Conservation (phyloP, 2,329 filamentous ascomycete genomes). For the Setomelanomma holmii region DNA sequence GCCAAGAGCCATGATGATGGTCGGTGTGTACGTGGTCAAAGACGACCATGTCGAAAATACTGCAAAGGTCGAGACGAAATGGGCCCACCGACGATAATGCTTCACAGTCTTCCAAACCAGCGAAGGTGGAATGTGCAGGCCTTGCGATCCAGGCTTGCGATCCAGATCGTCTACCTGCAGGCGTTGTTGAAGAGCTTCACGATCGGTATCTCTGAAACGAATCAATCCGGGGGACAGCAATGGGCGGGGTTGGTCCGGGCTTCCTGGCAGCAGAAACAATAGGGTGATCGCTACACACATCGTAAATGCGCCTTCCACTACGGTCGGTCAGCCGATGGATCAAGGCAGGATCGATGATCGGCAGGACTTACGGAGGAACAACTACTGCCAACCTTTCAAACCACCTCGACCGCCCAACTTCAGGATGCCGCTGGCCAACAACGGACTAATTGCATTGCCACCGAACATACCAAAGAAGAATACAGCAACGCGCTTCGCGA, state of each 20-base stretch:
- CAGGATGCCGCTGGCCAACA: slow-evolving; percentile 58
- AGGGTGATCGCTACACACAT: slow-evolving; percentile 51
- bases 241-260: slow-evolving; percentile 51
- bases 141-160: slow-evolving; percentile 43
- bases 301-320: slow-evolving; percentile 56
- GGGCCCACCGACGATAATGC: slow-evolving; percentile 56
- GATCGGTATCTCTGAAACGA: slow-evolving; percentile 46
- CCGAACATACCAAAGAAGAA: slow-evolving; percentile 64
- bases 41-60: slow-evolving; percentile 63
- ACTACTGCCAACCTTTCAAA: slow-evolving; percentile 60
- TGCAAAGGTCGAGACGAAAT: slow-evolving; percentile 57
- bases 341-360: too few relatives aligned
- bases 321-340: not conserved
- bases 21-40: slow-evolving; percentile 60
- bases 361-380: slow-evolving; percentile 58
- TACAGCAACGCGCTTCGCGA: slow-evolving; percentile 57
- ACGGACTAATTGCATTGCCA: slow-evolving; percentile 58
- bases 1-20: slow-evolving; percentile 52
- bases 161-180: slow-evolving; percentile 45
- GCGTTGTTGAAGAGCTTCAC: slow-evolving; percentile 43
- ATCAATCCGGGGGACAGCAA: slow-evolving; percentile 51
- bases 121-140: slow-evolving; percentile 47
- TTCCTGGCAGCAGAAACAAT: slow-evolving; percentile 54
- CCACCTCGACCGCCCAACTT: slow-evolving; percentile 53
- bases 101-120: slow-evolving; percentile 55